Base-by-base conservation (phyloP, 768 basidiomycete genomes). In the Termitomyces heimii region DNA sequence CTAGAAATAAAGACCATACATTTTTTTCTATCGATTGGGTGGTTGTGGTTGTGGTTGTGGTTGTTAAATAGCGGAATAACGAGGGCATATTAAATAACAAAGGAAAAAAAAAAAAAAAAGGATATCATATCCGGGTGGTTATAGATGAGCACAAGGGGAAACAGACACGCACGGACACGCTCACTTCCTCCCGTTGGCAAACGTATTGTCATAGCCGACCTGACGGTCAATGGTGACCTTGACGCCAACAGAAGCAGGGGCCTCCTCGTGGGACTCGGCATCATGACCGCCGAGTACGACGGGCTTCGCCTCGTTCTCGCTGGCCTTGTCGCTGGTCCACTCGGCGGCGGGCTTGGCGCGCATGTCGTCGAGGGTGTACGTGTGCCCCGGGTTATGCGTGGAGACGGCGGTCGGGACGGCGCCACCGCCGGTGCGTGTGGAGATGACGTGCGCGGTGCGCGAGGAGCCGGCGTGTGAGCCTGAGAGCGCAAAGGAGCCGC, bases 401-500 rank as follows among this genome's bases (percentile, higher is more conserved):
- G 73, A 74, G 54, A 73, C 68, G 70, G 75, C 71, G 31, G 73
- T 71, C 18, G 71, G 66, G 20, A 65, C 48, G 56, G 67, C 72
- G 37, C 73, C 77, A 6, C 67, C 72, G 37, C 73, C 77, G 7
- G 74, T 77, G 55, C 76, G 80, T 12, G 74, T 74, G 29, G 77
- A 76, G 50, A 79, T 73, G 61, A 80, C 82, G 64, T 80, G 77
- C n/a, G 80, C 79, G 6, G 75, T 75, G 61, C 79, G 75, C 32
- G 77, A 79, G n/a, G 82, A 80, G 55, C 68, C 69, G 20, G 69
- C 67, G 53, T 66, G 66, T 5, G 78, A 72, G 28, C 71, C 80
- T 54, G 80, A 78, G n/a, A 79, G 70, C 16, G 82, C 81, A 67
- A 91, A 92, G 45, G 78, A 76, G 22, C 91, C 91, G 42, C 91